Evolutionary conservation across 306 rosid species (phyloP).

Genomic region (Cucurbita pepo): DNA sequence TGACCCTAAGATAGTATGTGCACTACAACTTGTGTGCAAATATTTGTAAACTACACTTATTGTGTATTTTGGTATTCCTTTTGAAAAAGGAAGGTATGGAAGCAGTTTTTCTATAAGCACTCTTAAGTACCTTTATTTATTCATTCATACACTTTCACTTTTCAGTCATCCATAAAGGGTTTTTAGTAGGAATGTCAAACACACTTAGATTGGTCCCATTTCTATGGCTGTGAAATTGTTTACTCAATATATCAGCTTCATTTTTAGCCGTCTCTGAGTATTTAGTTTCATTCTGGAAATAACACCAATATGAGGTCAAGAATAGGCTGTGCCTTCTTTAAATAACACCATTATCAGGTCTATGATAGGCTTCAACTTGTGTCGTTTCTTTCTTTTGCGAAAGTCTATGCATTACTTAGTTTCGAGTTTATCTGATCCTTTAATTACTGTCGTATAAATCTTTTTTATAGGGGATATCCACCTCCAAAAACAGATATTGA

Average conservation of each 20-base stretch:
- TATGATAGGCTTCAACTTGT: not conserved
- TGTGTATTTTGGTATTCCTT: not conserved
- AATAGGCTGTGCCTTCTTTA: not conserved
- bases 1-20: not conserved
- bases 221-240: not conserved
- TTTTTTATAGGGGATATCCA: constrained; percentile 37
- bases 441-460: not conserved
- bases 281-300: not conserved
- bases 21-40: not conserved
- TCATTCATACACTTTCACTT: no score
- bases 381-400: no score
- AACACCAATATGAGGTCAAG: not conserved
- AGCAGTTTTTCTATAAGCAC: not conserved
- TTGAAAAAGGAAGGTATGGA: not conserved
- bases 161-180: no score
- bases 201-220: not conserved
- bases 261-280: not conserved
- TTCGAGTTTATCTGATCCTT: not conserved
- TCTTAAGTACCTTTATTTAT: no score
- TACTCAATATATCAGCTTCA: not conserved
- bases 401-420: not conserved
- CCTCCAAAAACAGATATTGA: constrained; percentile 45
- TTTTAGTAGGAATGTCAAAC: not conserved
- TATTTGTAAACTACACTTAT: not conserved
- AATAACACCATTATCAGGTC: not conserved